A percentile compares a stretch with the other conserved stretches of the same genome.
Conservation (phyloP, 306 rosid species). For the Fragaria vesca region DNA sequence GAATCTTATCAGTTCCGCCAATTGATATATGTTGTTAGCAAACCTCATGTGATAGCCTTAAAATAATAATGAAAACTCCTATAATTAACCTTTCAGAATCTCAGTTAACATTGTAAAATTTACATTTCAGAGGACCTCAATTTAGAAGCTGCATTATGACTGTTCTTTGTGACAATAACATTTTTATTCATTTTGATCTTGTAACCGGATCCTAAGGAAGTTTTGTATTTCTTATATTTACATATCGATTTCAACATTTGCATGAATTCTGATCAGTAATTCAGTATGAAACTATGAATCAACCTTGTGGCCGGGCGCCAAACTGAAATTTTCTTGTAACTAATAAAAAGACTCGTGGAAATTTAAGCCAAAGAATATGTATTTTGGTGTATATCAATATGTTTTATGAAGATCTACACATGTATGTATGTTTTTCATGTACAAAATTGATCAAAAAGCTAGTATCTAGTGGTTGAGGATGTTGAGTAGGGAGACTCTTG, state of each 20-base stretch:
- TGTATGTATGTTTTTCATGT: not conserved
- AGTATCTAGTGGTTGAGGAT: slow-evolving; percentile 28
- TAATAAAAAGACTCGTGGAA: not conserved
- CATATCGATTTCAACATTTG: too few species aligned
- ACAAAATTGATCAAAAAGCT: not conserved
- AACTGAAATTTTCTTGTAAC: too few species aligned
- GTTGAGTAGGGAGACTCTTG: slow-evolving; percentile 42
- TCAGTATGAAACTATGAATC: too few species aligned
- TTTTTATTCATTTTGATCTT: not conserved
- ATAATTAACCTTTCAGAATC: not conserved
- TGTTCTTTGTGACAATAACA: not conserved
- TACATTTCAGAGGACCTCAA: not conserved
- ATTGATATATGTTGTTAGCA: not conserved
- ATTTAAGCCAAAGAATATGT: not conserved
- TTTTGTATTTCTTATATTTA: not conserved
- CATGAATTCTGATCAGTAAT: too few species aligned
- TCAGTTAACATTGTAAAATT: not conserved
- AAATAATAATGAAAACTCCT: not conserved
- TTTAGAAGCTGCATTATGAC: not conserved
- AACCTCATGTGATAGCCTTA: not conserved
- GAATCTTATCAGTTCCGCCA: not conserved
- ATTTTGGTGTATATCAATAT: not conserved
- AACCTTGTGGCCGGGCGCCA: not conserved
- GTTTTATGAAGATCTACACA: not conserved
- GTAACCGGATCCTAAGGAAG: not conserved